Conservation (phyloP, 768 basidiomycete genomes). For the Mycena amicta region DNA sequence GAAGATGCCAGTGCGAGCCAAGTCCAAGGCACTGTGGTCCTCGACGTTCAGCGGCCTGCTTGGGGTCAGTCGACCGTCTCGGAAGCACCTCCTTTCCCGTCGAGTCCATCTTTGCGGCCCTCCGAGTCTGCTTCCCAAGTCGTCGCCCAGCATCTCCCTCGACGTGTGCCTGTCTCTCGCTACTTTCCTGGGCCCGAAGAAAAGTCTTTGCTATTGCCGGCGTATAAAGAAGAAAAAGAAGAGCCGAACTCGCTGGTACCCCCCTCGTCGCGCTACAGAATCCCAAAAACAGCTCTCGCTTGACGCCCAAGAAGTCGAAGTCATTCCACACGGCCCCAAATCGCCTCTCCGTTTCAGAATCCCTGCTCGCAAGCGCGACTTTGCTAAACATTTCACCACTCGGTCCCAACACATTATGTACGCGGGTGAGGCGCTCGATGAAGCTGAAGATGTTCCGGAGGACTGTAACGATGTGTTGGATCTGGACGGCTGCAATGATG, state of each 20-base stretch:
- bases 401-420: neutral
- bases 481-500: neutral
- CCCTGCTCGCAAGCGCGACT: slow-evolving; percentile 10
- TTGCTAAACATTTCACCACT: slow-evolving; percentile 7
- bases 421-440: neutral
- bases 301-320: neutral
- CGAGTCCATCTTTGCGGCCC: slow-evolving; percentile 35
- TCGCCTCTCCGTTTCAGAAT: slow-evolving; percentile 3
- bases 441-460: neutral
- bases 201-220: neutral
- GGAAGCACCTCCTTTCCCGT: slow-evolving; percentile 12
- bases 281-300: neutral
- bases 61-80: slow-evolving; percentile 28
- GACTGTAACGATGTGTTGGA: neutral
- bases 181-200: slow-evolving; percentile 22
- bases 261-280: neutral
- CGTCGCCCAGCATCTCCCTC: slow-evolving; percentile 20
- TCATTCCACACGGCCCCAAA: neutral
- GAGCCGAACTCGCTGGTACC: neutral
- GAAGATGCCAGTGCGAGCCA: slow-evolving; percentile 4
- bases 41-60: slow-evolving; percentile 35
- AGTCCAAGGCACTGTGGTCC: slow-evolving; percentile 32
- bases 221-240: neutral
- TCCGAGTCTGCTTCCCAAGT: slow-evolving; percentile 63
- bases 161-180: slow-evolving; percentile 16